Evolutionary conservation across 163 green algal genomes (phyloP), one percentile per base, ranked within the genome.

Genomic region (Chloroidium sp.): DNA sequence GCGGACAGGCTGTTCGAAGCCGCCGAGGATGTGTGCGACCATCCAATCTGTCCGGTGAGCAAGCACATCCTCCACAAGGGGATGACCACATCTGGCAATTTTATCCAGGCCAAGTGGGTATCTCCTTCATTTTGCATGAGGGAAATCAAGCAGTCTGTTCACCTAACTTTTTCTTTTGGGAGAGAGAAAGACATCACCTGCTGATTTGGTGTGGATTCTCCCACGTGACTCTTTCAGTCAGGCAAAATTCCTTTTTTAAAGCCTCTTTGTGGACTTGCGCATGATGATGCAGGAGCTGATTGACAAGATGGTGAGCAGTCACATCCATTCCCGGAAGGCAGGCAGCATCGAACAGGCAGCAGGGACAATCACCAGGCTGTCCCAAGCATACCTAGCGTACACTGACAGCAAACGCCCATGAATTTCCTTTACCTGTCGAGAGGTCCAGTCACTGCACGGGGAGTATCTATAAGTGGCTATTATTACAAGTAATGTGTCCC

Each of bases 221-320:
- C 69, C 3, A 14, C 69, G 3, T 59, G 69, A 36, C 36, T 36
- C 36, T 36, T 36, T 36, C 36, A 36, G 36, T 36, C 36, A 36
- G 36, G 36, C 36, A 36, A 36, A 36, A 36, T 36, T 36, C 36
- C 36, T 36, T 36, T 36, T 36, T 36, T 36, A 36, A 36, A 36
- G 64, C 10, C 6, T 72, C 6, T 72, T 10, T 6, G 6, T 72
- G 64, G 6, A 72, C 10, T n/a, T 10, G 6, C 10, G 64, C 64
- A 6, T 72, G 64, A 72, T n/a, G 64, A 1, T 75, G 2, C 76
- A 89, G 72, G 69, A 93, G 87, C 0, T 62, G 75, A 14, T 80
- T 12, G 0, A 84, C 92, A 10, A 57, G 12, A 76, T 76, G 69
- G 69, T 76, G 8, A 76, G 8, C 80, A 87, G 92, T 88, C 90